Conservation (phyloP, 2,329 filamentous ascomycete genomes). For the Stachybotrys echinatus region DNA sequence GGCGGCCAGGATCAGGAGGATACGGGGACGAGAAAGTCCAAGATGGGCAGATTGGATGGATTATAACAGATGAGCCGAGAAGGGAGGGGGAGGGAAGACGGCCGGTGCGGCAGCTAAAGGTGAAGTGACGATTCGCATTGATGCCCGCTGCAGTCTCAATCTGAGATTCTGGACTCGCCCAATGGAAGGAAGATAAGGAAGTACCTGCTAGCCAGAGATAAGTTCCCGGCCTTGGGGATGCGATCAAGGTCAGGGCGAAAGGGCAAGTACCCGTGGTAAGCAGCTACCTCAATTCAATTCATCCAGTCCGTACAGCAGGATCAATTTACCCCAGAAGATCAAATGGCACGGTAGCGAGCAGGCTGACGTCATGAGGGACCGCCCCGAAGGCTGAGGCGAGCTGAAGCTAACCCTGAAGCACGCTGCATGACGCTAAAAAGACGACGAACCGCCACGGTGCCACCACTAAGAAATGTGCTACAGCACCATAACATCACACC, state of each 20-base stretch:
- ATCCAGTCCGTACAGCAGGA: too few species aligned
- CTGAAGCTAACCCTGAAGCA: background rate
- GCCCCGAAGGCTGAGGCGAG: background rate
- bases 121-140: background rate
- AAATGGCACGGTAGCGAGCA: too few species aligned
- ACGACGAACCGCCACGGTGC: background rate
- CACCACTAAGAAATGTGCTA: background rate
- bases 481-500: background rate
- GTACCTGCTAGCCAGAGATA: too few species aligned
- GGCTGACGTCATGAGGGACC: background rate
- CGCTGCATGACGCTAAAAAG: background rate
- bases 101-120: background rate
- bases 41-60: background rate
- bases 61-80: background rate
- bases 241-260: too few species aligned
- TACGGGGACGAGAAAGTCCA: background rate
- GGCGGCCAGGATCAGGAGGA: background rate
- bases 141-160: too few species aligned
- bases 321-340: background rate
- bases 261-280: too few species aligned
- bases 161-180: too few species aligned
- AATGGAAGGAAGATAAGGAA: too few species aligned
- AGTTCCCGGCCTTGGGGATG: too few species aligned
- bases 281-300: too few species aligned
- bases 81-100: too few species aligned